phyloP scores from a whole-genome alignment of 305 asterid species.

The Rubia balearica region DNA sequence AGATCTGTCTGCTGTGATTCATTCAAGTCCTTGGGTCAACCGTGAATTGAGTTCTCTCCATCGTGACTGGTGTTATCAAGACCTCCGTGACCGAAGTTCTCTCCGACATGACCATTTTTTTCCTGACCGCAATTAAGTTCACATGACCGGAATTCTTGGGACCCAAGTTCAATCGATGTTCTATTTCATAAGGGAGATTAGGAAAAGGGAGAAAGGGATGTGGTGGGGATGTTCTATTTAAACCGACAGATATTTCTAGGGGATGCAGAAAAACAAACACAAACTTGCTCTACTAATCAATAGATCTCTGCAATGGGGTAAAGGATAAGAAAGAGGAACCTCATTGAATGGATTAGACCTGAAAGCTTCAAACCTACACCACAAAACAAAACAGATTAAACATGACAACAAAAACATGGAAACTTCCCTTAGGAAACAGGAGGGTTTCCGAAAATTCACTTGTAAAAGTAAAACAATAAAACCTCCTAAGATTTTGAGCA shows the following conservation, averaged over 20 bases:
- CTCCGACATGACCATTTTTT: too few relatives aligned
- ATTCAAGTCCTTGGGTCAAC: too few relatives aligned
- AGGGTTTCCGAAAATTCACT: neutral
- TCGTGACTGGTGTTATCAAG: too few relatives aligned
- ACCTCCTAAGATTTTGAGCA: neutral
- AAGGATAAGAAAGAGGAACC: conserved; percentile 12
- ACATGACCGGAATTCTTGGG: too few relatives aligned
- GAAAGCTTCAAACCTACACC: conserved; percentile 25
- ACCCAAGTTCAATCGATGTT: too few relatives aligned
- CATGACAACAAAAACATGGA: neutral
- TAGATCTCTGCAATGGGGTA: conserved; percentile 15
- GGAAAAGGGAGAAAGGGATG: too few relatives aligned
- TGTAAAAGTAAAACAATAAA: neutral
- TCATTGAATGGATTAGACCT: conserved; percentile 28
- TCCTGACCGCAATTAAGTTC: too few relatives aligned
- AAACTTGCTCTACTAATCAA: neutral
- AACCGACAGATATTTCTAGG: neutral
- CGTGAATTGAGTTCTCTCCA: too few relatives aligned
- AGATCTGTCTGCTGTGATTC: too few relatives aligned
- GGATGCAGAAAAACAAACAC: neutral
- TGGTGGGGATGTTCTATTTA: too few relatives aligned
- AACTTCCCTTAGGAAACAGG: neutral
- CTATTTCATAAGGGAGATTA: too few relatives aligned
- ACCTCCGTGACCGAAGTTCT: too few relatives aligned
- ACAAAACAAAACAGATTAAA: conserved; percentile 9